phyloP scores from a whole-genome alignment of 345 rosid species.

The Hibiscus syriacus region DNA sequence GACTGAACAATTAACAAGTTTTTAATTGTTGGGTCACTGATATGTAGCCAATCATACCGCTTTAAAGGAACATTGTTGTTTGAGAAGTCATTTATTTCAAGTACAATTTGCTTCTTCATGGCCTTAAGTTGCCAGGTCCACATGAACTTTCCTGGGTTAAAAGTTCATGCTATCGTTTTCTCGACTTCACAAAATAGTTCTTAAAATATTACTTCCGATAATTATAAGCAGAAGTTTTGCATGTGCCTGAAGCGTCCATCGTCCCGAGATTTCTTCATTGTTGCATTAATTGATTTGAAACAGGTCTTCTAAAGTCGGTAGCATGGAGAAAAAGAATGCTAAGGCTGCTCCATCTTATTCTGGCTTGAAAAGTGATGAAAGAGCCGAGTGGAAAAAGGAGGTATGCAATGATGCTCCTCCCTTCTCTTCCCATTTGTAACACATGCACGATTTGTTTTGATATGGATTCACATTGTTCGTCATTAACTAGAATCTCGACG shows the following conservation, averaged over 20 bases:
- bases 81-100: neutral
- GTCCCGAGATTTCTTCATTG: neutral
- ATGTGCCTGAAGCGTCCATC: neutral
- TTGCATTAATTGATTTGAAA: conserved; percentile 2
- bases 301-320: conserved; percentile 30
- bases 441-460: neutral
- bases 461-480: neutral
- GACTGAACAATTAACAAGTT: neutral
- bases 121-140: neutral
- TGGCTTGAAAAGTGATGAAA: conserved; percentile 32
- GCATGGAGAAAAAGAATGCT: conserved; percentile 37
- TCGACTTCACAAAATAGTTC: neutral
- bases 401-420: conserved; percentile 19
- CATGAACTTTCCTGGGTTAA: neutral
- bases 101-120: neutral
- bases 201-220: neutral
- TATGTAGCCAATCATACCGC: neutral
- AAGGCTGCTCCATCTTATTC: conserved; percentile 40
- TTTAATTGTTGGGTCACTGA: neutral
- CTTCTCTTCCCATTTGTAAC: neutral
- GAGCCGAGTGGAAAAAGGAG: conserved; percentile 33
- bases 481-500: neutral
- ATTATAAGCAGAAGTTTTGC: conserved; percentile 3
- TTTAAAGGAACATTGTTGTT: neutral
- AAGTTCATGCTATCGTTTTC: neutral